These are phyloP conservation scores for Teunomyces atbi DNA, from an alignment of 805 yeast genomes.

Conservation along the genomic window DNA sequence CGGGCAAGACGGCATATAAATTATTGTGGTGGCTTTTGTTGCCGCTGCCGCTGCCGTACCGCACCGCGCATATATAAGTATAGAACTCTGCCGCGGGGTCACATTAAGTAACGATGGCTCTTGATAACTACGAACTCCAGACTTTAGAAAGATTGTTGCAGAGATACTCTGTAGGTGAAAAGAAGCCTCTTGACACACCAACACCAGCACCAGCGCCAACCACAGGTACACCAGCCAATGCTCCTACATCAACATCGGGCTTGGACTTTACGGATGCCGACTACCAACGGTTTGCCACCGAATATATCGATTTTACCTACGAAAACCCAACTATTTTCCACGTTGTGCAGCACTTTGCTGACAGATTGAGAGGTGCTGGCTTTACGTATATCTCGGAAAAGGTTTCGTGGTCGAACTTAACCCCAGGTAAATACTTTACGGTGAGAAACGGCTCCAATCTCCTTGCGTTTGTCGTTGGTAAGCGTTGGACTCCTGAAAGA, in stretches of 20 bases:
- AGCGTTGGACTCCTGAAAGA: conserved; percentile 58
- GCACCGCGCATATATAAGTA: background rate
- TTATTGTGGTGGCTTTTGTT: background rate
- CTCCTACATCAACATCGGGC: background rate
- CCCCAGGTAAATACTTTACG: conserved; percentile 62
- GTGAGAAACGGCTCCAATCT: conserved; percentile 66
- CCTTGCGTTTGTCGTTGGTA: conserved; percentile 69
- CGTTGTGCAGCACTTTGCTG: conserved; percentile 54
- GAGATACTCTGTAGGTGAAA: conserved; percentile 1
- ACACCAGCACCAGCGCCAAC: background rate
- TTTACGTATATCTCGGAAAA: conserved; percentile 67
- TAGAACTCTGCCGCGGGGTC: background rate
- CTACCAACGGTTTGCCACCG: conserved; percentile 27
- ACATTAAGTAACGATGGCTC: background rate
- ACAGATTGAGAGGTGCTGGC: conserved; percentile 54
- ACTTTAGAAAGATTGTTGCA: conserved; percentile 2
- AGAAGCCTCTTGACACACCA: background rate
- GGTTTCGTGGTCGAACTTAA: conserved; percentile 45
- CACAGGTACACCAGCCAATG: background rate
- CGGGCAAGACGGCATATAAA: background rate
- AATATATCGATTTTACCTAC: conserved; percentile 70
- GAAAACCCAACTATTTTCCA: conserved; percentile 74
- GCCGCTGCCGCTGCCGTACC: background rate
- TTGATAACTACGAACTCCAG: background rate
- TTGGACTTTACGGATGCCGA: conserved; percentile 1